These are phyloP conservation scores for Nicotiana sylvestris DNA, from an alignment of 257 asterid genomes.

Conservation along the genomic window DNA sequence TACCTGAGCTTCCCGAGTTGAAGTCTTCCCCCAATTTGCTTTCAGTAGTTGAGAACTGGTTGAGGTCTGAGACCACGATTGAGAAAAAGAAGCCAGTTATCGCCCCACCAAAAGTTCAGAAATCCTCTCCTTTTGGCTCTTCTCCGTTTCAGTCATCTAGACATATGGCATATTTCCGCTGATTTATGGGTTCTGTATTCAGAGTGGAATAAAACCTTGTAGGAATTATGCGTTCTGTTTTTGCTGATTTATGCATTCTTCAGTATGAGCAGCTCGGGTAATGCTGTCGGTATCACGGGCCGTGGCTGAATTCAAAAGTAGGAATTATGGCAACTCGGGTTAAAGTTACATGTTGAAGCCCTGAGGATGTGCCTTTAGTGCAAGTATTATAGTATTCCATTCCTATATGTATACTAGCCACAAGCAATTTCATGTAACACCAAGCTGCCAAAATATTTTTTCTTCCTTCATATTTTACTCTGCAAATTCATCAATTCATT, in stretches of 20 bases:
- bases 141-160: constrained; percentile 82
- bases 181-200: constrained; percentile 24
- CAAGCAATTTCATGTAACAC: background rate
- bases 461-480: background rate
- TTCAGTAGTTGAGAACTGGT: constrained; percentile 86
- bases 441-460: background rate
- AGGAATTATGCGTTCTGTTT: constrained; percentile 25
- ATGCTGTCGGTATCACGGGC: background rate
- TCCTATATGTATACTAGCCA: background rate
- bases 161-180: constrained; percentile 90
- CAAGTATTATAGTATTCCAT: background rate
- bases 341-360: background rate
- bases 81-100: constrained; percentile 54
- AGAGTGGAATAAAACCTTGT: background rate
- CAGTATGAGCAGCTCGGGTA: background rate
- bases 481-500: background rate
- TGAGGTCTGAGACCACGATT: constrained; percentile 66
- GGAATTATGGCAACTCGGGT: background rate
- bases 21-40: constrained; percentile 59
- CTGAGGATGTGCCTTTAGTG: background rate
- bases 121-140: constrained; percentile 59
- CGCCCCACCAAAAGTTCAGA: constrained; percentile 29
- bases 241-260: constrained; percentile 36
- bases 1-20: constrained; percentile 61
- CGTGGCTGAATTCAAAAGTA: background rate